These are phyloP conservation scores for Penicillium simplicissimum DNA, from an alignment of 495 filamentous ascomycete genomes.

Conservation along the genomic window DNA sequence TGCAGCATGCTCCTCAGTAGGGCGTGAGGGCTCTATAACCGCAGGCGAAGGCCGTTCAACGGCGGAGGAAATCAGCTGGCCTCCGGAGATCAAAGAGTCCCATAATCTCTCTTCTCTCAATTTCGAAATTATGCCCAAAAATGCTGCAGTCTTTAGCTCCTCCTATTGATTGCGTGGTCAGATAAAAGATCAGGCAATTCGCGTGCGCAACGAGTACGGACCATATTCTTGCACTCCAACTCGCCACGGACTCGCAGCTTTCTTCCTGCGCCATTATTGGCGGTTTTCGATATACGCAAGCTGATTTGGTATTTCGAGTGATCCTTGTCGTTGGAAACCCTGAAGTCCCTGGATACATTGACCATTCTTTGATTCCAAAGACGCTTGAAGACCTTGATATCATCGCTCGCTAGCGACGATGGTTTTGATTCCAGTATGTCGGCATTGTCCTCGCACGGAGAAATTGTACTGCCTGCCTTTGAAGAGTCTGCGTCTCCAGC, in stretches of 20 bases:
- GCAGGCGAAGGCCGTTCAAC: not conserved
- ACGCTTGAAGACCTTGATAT: not conserved
- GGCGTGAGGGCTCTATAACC: not conserved
- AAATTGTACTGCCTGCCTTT: not conserved
- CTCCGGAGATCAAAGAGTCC: not conserved
- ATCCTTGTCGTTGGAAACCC: not conserved
- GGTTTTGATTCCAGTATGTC: not conserved
- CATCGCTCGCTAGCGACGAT: not conserved
- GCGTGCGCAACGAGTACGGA: not conserved
- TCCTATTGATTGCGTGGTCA: not conserved
- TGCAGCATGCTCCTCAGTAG: not conserved
- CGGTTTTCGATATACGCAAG: not conserved
- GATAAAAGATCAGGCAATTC: not conserved
- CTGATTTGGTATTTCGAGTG: not conserved
- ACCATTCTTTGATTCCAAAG: not conserved
- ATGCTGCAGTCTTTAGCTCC: not conserved
- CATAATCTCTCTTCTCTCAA: slow-evolving; percentile 1
- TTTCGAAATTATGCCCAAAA: not conserved
- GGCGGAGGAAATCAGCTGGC: not conserved
- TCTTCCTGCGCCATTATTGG: not conserved
- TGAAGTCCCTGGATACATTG: not conserved
- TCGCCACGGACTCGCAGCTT: slow-evolving; percentile 2
- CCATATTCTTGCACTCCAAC: not conserved
- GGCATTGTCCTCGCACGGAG: no score
- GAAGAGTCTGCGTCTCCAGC: not conserved